Evolutionary conservation across 2,329 filamentous ascomycete species (phyloP).

Genomic region (Aspergillus nomiae): DNA sequence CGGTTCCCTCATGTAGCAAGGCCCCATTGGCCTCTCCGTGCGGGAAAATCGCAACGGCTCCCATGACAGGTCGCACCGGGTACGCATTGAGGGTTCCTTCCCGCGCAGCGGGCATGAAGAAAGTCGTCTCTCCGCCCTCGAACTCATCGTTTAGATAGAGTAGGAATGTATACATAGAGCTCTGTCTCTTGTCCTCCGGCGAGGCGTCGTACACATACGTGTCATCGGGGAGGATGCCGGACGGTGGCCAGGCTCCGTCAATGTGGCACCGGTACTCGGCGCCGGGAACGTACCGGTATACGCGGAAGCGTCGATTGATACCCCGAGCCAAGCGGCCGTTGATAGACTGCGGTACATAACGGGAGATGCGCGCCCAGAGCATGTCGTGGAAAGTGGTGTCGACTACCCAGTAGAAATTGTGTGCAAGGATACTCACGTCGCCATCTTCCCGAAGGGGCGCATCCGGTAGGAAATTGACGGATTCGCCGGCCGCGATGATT

Average conservation of each 20-base stretch:
- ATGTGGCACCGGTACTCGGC: conserved; percentile 73
- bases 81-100: conserved; percentile 71
- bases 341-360: conserved; percentile 59
- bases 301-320: conserved; percentile 69
- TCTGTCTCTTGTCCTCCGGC: conserved; percentile 61
- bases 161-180: conserved; percentile 69
- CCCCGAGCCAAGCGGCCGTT: conserved; percentile 62
- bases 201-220: conserved; percentile 69
- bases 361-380: conserved; percentile 63
- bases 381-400: conserved; percentile 64
- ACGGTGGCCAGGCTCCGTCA: conserved; percentile 73
- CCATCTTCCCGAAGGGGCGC: conserved; percentile 67
- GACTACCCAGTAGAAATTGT: conserved; percentile 74
- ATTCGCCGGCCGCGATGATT: conserved; percentile 68
- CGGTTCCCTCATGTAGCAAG: conserved; percentile 69
- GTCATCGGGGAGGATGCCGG: conserved; percentile 60
- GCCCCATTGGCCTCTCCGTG: conserved; percentile 69
- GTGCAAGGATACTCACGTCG: conserved; percentile 66
- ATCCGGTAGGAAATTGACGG: conserved; percentile 67
- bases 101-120: conserved; percentile 65
- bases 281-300: conserved; percentile 72
- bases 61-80: conserved; percentile 68
- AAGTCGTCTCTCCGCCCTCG: conserved; percentile 70
- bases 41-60: conserved; percentile 68
- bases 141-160: conserved; percentile 74